A percentile compares a stretch with the other conserved stretches of the same genome.
phyloP scores from a whole-genome alignment of 176 grass and related monocot genomes.

The Eragrostis curvula region DNA sequence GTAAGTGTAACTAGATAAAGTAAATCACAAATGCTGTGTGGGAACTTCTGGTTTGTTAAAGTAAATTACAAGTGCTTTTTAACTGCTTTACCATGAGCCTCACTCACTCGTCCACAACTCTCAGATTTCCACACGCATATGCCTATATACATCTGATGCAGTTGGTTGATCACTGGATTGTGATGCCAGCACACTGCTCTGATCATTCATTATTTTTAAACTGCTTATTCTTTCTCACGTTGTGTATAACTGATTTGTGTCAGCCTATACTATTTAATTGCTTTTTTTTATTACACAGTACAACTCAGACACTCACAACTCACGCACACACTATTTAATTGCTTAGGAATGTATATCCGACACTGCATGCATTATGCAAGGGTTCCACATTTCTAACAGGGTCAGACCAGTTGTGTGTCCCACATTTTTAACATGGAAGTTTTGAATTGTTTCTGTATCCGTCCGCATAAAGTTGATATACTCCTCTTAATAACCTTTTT shows the following conservation, averaged over 20 bases:
- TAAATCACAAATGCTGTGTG: conserved; percentile 18
- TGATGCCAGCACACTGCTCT: conserved; percentile 17
- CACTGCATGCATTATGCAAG: conserved; percentile 12
- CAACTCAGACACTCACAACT: no score
- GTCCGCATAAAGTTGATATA: conserved; percentile 18
- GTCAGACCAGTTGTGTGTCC: conserved; percentile 7
- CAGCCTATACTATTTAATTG: conserved; percentile 8
- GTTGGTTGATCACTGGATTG: neutral
- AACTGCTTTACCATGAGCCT: neutral
- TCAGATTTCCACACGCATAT: neutral
- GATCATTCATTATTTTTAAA: conserved; percentile 18
- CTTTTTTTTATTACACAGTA: no score
- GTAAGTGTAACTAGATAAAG: conserved; percentile 32
- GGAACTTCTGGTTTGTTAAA: conserved; percentile 13
- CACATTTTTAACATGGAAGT: neutral
- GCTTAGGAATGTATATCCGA: conserved; percentile 6
- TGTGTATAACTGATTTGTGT: neutral
- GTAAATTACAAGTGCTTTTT: conserved; percentile 2
- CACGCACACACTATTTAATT: conserved; percentile 33
- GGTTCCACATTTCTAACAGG: neutral
- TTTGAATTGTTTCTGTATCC: conserved; percentile 10
- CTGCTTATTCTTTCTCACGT: conserved; percentile 3
- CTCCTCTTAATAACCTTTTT: conserved; percentile 14
- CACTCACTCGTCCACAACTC: neutral
- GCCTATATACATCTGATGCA: neutral